Percentiles rank a stretch among this genome's conserved stretches.
Conservation (phyloP, 2,329 filamentous ascomycete species). For the Neonectria ditissima region DNA sequence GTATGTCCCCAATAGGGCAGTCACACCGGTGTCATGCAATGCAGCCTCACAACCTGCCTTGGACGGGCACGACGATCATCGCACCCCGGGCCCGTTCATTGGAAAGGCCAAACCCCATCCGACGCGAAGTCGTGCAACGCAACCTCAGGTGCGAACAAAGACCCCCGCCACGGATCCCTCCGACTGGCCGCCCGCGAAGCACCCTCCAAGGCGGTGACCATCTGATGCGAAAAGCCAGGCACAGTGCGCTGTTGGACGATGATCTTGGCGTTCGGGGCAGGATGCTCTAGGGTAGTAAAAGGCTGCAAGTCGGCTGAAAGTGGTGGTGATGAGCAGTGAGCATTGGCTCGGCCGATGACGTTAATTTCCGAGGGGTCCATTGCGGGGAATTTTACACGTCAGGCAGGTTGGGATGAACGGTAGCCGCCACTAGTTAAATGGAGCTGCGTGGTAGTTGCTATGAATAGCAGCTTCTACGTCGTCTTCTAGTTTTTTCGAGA, state of each 20-base stretch:
- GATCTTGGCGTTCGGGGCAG: neutral
- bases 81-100: neutral
- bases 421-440: neutral
- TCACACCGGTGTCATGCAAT: constrained; percentile 1
- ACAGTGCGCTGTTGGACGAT: neutral
- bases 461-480: neutral
- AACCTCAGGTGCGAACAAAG: too few species aligned
- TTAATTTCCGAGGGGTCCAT: neutral
- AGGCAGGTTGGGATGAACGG: neutral
- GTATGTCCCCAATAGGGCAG: neutral
- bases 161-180: neutral
- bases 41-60: neutral
- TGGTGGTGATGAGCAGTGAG: neutral
- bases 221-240: neutral
- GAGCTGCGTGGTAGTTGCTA: neutral
- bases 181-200: neutral
- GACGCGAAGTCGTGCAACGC: neutral
- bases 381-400: neutral
- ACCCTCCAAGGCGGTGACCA: neutral
- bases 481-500: neutral
- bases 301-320: neutral
- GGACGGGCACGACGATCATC: neutral
- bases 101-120: neutral
- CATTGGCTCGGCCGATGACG: neutral
- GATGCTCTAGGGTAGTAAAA: neutral